A percentile compares a stretch with the other conserved stretches of the same genome.
phyloP scores from a whole-genome alignment of 352 stramenopile genomes.

The Plasmopara halstedii region DNA sequence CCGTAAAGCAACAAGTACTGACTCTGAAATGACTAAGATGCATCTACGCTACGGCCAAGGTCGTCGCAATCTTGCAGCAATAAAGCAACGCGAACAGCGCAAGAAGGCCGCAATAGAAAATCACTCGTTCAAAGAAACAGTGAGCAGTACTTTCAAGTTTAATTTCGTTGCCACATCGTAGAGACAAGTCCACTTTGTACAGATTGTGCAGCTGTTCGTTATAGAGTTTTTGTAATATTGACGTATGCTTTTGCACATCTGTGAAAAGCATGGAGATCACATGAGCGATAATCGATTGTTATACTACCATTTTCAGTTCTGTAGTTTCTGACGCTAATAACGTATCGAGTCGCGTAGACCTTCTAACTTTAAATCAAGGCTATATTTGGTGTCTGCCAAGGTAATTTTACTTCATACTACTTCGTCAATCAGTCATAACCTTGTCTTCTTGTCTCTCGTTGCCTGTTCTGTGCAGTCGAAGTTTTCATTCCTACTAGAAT shows the following conservation, averaged over 20 bases:
- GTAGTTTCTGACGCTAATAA: too few relatives aligned
- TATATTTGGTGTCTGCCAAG: conserved; percentile 1
- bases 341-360: too few relatives aligned
- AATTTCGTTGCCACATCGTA: conserved; percentile 22
- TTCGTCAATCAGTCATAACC: neutral
- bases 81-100: conserved; percentile 38
- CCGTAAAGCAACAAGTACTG: conserved; percentile 48
- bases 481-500: conserved; percentile 3
- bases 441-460: neutral
- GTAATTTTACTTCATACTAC: conserved; percentile 8
- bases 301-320: too few relatives aligned
- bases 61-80: conserved; percentile 43
- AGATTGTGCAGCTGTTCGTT: neutral
- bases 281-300: too few relatives aligned
- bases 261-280: too few relatives aligned
- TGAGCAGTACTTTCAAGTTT: conserved; percentile 22
- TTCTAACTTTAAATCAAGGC: neutral
- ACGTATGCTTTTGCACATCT: too few relatives aligned
- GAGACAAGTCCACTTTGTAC: neutral
- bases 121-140: neutral
- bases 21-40: conserved; percentile 67
- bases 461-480: conserved; percentile 8
- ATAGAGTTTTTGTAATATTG: too few relatives aligned
- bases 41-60: conserved; percentile 59
- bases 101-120: conserved; percentile 11